Conservation (phyloP, 169 alveolate species). For the Cryptosporidium viatorum region DNA sequence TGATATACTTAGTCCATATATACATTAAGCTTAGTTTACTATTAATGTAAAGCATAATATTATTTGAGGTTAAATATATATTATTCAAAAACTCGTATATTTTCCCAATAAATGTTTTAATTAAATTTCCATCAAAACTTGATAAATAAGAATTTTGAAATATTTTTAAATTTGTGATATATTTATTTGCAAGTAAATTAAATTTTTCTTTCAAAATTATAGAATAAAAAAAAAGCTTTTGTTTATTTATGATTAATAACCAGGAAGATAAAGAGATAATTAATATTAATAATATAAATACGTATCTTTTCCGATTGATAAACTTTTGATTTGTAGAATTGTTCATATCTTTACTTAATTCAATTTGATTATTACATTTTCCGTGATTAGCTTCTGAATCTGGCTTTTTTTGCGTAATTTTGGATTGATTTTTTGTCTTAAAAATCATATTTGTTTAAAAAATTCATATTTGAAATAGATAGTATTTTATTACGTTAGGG, state of each 20-base stretch:
- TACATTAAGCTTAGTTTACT: not conserved
- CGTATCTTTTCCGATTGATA: not conserved
- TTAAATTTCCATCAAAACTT: not conserved
- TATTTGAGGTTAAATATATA: not conserved
- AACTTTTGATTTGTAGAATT: not conserved
- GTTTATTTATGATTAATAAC: not conserved
- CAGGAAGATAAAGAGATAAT: not conserved
- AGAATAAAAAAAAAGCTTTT: not conserved
- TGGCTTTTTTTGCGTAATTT: not conserved
- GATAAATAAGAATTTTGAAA: not conserved
- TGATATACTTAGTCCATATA: constrained; percentile 11
- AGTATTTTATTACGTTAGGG: constrained; percentile 7
- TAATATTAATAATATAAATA: not conserved
- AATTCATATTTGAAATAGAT: not conserved
- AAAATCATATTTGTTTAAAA: not conserved
- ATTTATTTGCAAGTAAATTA: not conserved
- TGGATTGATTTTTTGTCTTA: constrained; percentile 1
- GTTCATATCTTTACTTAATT: not conserved
- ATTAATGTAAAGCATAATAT: not conserved
- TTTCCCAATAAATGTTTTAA: not conserved
- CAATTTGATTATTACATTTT: not conserved
- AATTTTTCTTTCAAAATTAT: not conserved
- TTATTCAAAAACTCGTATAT: not conserved
- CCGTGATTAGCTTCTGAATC: not conserved
- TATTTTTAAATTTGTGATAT: not conserved